Conservation (phyloP, 257 asterid species). For the Nicotiana sylvestris region DNA sequence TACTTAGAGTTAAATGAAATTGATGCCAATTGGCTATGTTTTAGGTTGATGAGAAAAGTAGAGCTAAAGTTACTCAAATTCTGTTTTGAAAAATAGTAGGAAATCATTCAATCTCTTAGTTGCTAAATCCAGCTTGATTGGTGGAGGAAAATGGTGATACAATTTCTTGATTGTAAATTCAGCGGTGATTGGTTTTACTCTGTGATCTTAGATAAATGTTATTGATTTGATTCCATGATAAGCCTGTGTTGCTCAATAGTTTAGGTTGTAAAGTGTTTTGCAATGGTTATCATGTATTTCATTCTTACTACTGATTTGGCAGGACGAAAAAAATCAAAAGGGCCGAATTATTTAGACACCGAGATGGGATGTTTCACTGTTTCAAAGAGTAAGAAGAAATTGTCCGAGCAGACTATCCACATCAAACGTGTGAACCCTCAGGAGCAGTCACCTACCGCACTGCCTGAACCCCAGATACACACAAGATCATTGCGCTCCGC, state of each 20-base stretch:
- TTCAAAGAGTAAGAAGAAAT: slow-evolving; percentile 65
- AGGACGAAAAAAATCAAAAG: not conserved
- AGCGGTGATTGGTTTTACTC: not conserved
- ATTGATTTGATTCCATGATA: not conserved
- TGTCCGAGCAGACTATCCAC: slow-evolving; percentile 37
- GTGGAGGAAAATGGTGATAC: not conserved
- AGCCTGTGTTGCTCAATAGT: not conserved
- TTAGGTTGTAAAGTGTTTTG: not conserved
- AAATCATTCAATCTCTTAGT: not conserved
- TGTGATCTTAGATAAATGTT: not conserved
- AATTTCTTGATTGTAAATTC: not conserved
- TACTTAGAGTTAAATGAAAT: not conserved
- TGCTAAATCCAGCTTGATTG: not conserved
- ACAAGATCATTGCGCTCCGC: slow-evolving; percentile 75
- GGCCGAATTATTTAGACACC: not conserved
- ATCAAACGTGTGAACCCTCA: slow-evolving; percentile 51
- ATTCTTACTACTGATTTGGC: not conserved
- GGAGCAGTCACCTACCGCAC: slow-evolving; percentile 56
- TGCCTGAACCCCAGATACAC: slow-evolving; percentile 68
- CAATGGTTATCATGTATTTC: not conserved
- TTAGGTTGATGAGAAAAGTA: not conserved
- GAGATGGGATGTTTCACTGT: slow-evolving; percentile 86
- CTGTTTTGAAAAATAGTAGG: not conserved
- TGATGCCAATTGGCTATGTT: not conserved
- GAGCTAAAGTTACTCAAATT: not conserved